phyloP scores from a whole-genome alignment of 169 alveolate species.

The Babesia ovis region DNA sequence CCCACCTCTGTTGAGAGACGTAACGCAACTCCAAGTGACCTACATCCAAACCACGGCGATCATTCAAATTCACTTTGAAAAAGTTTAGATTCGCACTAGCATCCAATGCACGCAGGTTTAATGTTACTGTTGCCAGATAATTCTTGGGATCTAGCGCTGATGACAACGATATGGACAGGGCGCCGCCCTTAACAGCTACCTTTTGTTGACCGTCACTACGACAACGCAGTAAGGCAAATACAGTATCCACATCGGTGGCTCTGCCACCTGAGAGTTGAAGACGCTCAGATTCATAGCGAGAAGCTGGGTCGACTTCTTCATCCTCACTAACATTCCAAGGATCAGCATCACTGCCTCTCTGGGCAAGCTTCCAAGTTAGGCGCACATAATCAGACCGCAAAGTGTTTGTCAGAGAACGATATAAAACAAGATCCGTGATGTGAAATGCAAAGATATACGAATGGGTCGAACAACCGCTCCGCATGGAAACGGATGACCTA shows the following conservation, averaged over 20 bases:
- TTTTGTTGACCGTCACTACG: not conserved
- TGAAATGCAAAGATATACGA: conserved; percentile 43
- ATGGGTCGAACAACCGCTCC: conserved; percentile 6
- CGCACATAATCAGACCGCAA: not conserved
- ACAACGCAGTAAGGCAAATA: conserved; percentile 27
- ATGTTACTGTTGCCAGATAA: conserved; percentile 8
- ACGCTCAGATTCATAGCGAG: not conserved
- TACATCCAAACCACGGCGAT: conserved; percentile 11
- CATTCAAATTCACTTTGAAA: not conserved
- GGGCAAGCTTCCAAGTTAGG: conserved; percentile 25
- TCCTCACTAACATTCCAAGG: not conserved
- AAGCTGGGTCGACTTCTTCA: not conserved
- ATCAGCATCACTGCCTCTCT: not conserved
- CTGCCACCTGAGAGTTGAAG: conserved; percentile 1
- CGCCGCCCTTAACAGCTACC: conserved; percentile 2
- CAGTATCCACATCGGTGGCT: conserved; percentile 39
- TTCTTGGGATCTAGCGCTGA: not conserved
- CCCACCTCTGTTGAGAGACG: conserved; percentile 68
- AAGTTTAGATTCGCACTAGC: conserved; percentile 24
- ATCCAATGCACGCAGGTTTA: conserved; percentile 3
- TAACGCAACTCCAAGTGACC: conserved; percentile 41
- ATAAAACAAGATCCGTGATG: conserved; percentile 25
- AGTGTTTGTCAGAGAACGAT: not conserved
- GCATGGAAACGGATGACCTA: conserved; percentile 9
- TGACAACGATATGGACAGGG: conserved; percentile 12